Percentiles rank a stretch among this genome's conserved stretches.
phyloP scores from a whole-genome alignment of 2,329 filamentous ascomycete genomes.

The Phialophora tarda region DNA sequence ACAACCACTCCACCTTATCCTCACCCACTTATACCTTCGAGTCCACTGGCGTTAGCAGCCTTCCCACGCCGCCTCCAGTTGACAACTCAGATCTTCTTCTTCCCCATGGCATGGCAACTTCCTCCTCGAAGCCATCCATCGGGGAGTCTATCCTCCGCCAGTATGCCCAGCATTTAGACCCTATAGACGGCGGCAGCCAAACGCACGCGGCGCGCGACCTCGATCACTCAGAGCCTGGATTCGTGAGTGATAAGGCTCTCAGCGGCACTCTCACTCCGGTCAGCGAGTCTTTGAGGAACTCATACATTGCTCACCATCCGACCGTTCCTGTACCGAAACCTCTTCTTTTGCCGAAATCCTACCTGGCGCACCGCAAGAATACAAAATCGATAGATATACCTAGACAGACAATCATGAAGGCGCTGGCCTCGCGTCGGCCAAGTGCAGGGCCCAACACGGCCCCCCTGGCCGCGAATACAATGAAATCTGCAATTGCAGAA shows the following conservation, averaged over 20 bases:
- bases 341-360: slow-evolving; percentile 46
- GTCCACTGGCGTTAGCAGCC: slow-evolving; percentile 31
- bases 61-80: slow-evolving; percentile 36
- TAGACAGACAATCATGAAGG: slow-evolving; percentile 82
- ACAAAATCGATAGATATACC: slow-evolving; percentile 70
- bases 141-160: slow-evolving; percentile 51
- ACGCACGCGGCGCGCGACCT: slow-evolving; percentile 37
- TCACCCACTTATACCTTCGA: slow-evolving; percentile 36
- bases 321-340: slow-evolving; percentile 44
- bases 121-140: slow-evolving; percentile 37
- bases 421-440: slow-evolving; percentile 67
- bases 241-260: slow-evolving; percentile 33
- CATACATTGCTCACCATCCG: slow-evolving; percentile 39
- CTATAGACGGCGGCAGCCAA: slow-evolving; percentile 48
- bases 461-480: slow-evolving; percentile 23
- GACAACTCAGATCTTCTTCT: slow-evolving; percentile 40
- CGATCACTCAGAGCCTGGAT: slow-evolving; percentile 35
- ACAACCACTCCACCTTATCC: slow-evolving; percentile 37
- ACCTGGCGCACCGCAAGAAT: slow-evolving; percentile 55
- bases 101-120: slow-evolving; percentile 38
- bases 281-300: slow-evolving; percentile 41
- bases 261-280: slow-evolving; percentile 37
- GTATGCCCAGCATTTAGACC: slow-evolving; percentile 52
- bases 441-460: slow-evolving; percentile 64
- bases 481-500: slow-evolving; percentile 19